Conservation (phyloP, 2,329 filamentous ascomycete species). For the Hymenoscyphus fraxineus region DNA sequence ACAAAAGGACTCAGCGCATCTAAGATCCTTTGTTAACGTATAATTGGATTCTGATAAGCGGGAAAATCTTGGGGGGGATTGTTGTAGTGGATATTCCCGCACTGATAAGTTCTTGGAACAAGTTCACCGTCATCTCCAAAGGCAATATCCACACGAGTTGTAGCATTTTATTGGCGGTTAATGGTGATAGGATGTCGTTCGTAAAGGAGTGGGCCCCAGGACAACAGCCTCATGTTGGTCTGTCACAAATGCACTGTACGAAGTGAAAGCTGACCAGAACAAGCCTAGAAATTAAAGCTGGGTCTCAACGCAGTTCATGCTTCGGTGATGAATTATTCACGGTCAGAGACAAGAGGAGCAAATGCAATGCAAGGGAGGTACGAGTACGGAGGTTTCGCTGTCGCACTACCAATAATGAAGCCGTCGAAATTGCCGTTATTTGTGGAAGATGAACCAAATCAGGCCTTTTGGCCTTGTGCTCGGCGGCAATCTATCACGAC, state of each 20-base stretch:
- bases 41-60: slow-evolving; percentile 2
- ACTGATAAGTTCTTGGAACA: not conserved
- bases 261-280: not conserved
- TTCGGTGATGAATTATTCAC: not conserved
- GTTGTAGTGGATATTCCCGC: not conserved
- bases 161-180: not conserved
- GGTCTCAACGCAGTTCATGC: not conserved
- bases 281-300: slow-evolving; percentile 3
- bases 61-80: not conserved
- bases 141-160: not conserved
- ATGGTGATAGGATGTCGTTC: not conserved
- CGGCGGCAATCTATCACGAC: slow-evolving; percentile 22
- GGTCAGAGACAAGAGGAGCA: not conserved
- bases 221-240: not conserved
- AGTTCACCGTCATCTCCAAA: slow-evolving; percentile 1
- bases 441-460: slow-evolving; percentile 7
- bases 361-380: slow-evolving; percentile 2
- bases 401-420: not conserved
- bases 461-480: slow-evolving; percentile 3
- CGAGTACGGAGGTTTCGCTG: slow-evolving; percentile 2
- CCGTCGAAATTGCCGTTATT: slow-evolving; percentile 4
- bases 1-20: not conserved
- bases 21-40: slow-evolving; percentile 1
- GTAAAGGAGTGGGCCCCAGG: not conserved
- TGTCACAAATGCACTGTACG: slow-evolving; percentile 1